Evolutionary conservation across 371 early-diverging fungal genomes (phyloP), one percentile per base, ranked within the genome.

Genomic region (Actinomortierella wolfii): DNA sequence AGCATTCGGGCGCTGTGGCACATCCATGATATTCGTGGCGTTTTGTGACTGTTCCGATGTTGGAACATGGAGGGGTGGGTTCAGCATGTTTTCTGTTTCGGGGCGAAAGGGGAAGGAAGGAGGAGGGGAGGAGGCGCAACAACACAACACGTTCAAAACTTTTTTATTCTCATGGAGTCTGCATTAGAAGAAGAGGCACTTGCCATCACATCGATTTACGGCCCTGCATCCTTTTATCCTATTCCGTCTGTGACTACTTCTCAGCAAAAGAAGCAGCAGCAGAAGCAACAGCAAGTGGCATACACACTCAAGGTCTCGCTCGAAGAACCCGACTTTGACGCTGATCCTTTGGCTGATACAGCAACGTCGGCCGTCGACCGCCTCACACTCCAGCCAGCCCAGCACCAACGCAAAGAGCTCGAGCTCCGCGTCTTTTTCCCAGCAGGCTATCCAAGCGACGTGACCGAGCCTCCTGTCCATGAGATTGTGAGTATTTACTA

Each of bases 401-500:
- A 23, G 17, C 41, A n/a, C 24, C 29, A 7, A 18, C 11, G 29
- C 18, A 70, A 67, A 40, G 65, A 62, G 21, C 51, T 75, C 0
- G 77, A 79, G 29, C 53, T 91, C 8, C 76, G 79, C 3, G 78
- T 91, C 59, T 81, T 86, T 63, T 75, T 91, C 15, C 92, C 91
- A 1, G 67, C 78, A 26, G 80, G 86, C 1, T 93, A 93, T 57
- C 93, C 93, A 14, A 67, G 67, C 15, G 45, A 62, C 47, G 59
- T 62, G 3, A 83, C 83, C 41, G 79, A 84, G 25, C 80, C 84
- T 59, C 93, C 93, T 0, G 71, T 86, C 26, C 89, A 86, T 71
- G 89, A 92, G 66, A 83, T 90, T 64, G 65, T 81, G 21, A 83
- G 86, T 28, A 79, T 87, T n/a, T 85, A 85, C 47, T 89, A 85